These are phyloP conservation scores for Powellomyces hirtus DNA, from an alignment of 192 early-diverging fungal genomes.

Conservation along the genomic window DNA sequence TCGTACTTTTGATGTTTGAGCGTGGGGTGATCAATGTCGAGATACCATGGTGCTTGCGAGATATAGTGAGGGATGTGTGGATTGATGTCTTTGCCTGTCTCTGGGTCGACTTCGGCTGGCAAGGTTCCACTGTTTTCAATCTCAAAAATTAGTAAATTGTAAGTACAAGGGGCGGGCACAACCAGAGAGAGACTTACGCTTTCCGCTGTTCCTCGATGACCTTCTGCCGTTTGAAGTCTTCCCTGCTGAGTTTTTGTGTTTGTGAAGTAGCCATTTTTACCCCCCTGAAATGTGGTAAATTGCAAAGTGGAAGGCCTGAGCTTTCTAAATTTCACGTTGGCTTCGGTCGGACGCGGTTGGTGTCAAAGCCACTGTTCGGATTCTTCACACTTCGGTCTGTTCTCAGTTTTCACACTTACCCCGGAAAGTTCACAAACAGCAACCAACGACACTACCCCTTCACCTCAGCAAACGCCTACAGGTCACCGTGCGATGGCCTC, in stretches of 20 bases:
- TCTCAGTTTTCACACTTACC: no score
- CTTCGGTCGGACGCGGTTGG: no score
- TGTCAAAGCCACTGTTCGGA: no score
- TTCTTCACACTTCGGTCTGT: no score
- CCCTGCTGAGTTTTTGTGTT: conserved; percentile 74
- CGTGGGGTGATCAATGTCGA: conserved; percentile 59
- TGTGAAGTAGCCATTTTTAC: conserved; percentile 27
- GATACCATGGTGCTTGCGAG: conserved; percentile 87
- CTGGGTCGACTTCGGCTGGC: conserved; percentile 49
- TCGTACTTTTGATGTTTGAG: conserved; percentile 81
- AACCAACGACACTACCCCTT: no score
- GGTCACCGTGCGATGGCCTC: background rate
- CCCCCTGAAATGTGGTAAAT: no score
- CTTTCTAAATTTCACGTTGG: no score
- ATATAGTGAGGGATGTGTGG: conserved; percentile 98
- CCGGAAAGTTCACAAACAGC: no score
- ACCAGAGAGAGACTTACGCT: conserved; percentile 55
- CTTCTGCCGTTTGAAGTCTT: conserved; percentile 93
- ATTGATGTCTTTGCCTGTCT: conserved; percentile 89
- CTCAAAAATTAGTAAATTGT: background rate
- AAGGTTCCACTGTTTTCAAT: conserved; percentile 40
- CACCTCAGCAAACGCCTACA: background rate
- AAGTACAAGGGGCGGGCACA: background rate
- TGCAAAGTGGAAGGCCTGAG: no score
- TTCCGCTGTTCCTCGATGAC: conserved; percentile 95